Evolutionary conservation across 345 rosid species (phyloP).

Genomic region (Lepidium africanum): DNA sequence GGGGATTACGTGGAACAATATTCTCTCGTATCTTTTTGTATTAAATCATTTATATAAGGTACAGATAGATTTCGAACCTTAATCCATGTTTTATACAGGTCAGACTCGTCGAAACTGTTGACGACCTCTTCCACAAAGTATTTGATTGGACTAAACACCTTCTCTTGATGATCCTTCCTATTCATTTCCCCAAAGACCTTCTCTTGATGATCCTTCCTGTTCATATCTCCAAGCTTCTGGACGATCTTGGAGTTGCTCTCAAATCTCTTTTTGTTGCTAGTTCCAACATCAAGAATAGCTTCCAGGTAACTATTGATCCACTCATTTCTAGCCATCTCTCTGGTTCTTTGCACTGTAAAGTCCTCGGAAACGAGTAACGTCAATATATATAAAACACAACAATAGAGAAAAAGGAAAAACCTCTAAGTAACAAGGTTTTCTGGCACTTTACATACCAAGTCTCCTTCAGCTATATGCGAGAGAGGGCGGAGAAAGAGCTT

Average conservation of each 20-base stretch:
- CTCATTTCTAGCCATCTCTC: constrained; percentile 73
- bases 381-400: neutral
- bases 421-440: neutral
- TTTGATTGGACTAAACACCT: constrained; percentile 63
- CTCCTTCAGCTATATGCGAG: constrained; percentile 3
- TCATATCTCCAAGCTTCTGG: constrained; percentile 35
- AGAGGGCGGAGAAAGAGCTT: constrained; percentile 11
- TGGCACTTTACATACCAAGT: constrained; percentile 2
- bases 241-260: constrained; percentile 46
- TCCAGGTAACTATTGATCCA: constrained; percentile 90
- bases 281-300: constrained; percentile 79
- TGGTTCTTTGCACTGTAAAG: neutral
- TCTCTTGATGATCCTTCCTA: constrained; percentile 33
- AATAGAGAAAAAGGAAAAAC: neutral
- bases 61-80: constrained; percentile 42
- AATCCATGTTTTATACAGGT: constrained; percentile 82
- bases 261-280: constrained; percentile 33
- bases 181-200: constrained; percentile 28
- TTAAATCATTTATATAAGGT: neutral
- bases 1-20: neutral
- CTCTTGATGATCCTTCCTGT: constrained; percentile 25
- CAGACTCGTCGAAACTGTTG: constrained; percentile 77
- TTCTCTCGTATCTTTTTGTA: neutral
- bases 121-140: constrained; percentile 87
- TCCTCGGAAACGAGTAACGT: neutral